phyloP scores from a whole-genome alignment of 106 monocot species.

The Dendrobium catenatum region DNA sequence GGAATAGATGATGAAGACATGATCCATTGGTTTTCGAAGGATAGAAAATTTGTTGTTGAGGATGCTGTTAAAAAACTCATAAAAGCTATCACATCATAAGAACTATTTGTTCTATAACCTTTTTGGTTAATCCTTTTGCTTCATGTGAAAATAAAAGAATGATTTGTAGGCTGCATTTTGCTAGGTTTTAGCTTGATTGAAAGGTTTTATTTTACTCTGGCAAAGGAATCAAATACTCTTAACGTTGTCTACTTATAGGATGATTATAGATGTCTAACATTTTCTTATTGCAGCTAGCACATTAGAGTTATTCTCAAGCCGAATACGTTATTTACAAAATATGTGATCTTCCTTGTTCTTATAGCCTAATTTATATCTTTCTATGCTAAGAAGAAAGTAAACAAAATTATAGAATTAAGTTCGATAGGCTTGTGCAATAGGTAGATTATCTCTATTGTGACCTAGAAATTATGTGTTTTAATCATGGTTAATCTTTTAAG shows the following conservation, averaged over 20 bases:
- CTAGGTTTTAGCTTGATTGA: too few species aligned
- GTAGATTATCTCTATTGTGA: background rate
- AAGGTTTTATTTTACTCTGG: too few species aligned
- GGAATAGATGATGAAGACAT: constrained; percentile 72
- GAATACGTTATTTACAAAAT: background rate
- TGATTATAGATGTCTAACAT: background rate
- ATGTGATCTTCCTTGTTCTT: background rate
- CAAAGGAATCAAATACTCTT: too few species aligned
- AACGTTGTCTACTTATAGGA: background rate
- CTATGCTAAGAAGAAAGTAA: too few species aligned
- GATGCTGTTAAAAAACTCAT: constrained; percentile 63
- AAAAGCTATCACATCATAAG: constrained; percentile 78
- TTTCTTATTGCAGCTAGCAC: background rate
- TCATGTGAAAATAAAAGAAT: too few species aligned
- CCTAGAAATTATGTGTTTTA: background rate
- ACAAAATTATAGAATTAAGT: background rate
- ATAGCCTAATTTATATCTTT: background rate
- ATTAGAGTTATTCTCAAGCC: background rate
- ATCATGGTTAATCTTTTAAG: background rate
- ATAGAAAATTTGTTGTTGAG: constrained; percentile 71
- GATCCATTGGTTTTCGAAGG: constrained; percentile 84
- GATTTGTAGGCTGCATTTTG: too few species aligned
- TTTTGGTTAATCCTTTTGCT: background rate
- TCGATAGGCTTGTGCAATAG: background rate
- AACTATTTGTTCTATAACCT: background rate